Base-by-base conservation (phyloP, 331 rosid species). In the Acacia pycnantha region DNA sequence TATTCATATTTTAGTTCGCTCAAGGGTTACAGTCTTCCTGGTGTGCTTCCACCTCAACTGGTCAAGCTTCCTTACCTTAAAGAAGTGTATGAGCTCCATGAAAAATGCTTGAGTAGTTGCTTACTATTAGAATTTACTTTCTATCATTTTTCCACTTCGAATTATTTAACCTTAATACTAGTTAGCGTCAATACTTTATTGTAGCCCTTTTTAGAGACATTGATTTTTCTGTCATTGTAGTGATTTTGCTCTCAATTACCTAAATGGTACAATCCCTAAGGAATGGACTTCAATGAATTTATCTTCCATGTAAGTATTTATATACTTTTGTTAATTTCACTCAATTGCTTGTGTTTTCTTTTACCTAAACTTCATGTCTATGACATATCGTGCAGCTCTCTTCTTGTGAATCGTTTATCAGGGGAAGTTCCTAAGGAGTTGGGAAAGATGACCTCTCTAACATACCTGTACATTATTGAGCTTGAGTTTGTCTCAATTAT, bases 41-140 rank as follows among this genome's bases (percentile, higher is more conserved):
- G 97, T 66, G n/a, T 78, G 84, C 98, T 95, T 85, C 97, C 98
- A 70, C 91, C 92, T 83, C 91, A 95, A 70, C 81, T 95, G 84
- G 87, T 86, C 84, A 91, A 87, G 73, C 97, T 95, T 89, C 95
- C 90, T 81, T 84, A 87, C 83, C 94, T 95, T 77, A 79, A 15
- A 84, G 66, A 62, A 82, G 81, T 95, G 98, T 93, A 88, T 70
- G 95, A 73, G 73, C 69, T 33, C 73, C 74, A 78, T 82, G 54
- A 77, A 47, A 76, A 27, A 54, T 80, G 33, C 68, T 83, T 58
- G 31, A 29, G 24, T 33, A 22, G 19, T 79, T 76, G 70, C 65
- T 72, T 27, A 51, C 48, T 62, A 29, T 84, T 75, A 35, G 53
- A 68, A 50, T 33, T 47, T 68, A 73, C 82, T 74, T 50, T 31